Evolutionary conservation across 495 filamentous ascomycete species (phyloP).

Genomic region (Penicillium longicatenatum): DNA sequence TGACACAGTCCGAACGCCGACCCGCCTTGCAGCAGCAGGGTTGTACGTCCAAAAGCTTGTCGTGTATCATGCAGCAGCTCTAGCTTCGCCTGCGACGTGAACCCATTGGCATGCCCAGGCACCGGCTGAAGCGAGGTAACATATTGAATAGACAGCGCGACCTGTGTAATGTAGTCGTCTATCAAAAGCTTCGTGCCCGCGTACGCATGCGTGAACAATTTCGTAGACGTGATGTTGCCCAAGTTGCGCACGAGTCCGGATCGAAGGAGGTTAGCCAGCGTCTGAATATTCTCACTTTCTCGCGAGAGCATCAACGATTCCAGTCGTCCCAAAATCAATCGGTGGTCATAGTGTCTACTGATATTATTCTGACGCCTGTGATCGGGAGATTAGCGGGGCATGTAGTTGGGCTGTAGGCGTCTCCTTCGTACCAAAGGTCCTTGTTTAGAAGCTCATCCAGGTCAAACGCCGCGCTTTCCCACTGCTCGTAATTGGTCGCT

Average conservation of each 20-base stretch:
- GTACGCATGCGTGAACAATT: slow-evolving; percentile 82
- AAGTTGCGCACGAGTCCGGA: slow-evolving; percentile 88
- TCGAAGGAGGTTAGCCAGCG: slow-evolving; percentile 76
- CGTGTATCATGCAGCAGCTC: slow-evolving; percentile 88
- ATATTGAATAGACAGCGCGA: slow-evolving; percentile 76
- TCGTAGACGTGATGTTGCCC: slow-evolving; percentile 84
- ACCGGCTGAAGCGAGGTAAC: slow-evolving; percentile 71
- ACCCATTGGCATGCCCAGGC: slow-evolving; percentile 52
- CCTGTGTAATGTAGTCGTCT: slow-evolving; percentile 86
- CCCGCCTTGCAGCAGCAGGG: slow-evolving; percentile 86
- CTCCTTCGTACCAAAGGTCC: slow-evolving; percentile 68
- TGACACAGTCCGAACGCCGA: slow-evolving; percentile 93
- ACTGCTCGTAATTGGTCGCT: slow-evolving; percentile 75
- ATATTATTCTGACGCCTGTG: slow-evolving; percentile 76
- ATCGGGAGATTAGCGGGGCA: not conserved
- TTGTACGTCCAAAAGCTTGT: slow-evolving; percentile 85
- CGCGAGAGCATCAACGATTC: slow-evolving; percentile 70
- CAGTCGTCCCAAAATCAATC: slow-evolving; percentile 77
- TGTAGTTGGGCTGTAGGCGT: not conserved
- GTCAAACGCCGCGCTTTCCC: slow-evolving; percentile 77
- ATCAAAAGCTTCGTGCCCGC: slow-evolving; percentile 88
- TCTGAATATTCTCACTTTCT: slow-evolving; percentile 74
- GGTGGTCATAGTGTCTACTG: slow-evolving; percentile 85
- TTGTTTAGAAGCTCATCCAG: slow-evolving; percentile 76
- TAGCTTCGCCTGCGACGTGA: slow-evolving; percentile 83